A percentile compares a stretch with the other conserved stretches of the same genome.
Evolutionary conservation across 768 basidiomycete genomes (phyloP).

Genomic region (Tricholomella constricta): DNA sequence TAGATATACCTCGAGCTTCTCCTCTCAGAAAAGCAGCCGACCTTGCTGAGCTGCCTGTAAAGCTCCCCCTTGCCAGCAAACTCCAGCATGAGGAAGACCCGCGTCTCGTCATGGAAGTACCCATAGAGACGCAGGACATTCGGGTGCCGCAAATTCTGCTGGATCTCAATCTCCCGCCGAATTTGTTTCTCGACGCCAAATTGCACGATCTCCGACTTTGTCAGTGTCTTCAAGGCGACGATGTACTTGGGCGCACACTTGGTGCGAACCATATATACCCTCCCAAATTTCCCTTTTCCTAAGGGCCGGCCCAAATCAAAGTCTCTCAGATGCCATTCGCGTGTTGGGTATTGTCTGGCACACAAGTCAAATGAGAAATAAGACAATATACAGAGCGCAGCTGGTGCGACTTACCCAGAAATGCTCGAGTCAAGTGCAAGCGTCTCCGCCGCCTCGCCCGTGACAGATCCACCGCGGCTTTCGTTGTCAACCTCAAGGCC

Average conservation of each 20-base stretch:
- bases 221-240: constrained; percentile 93
- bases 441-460: constrained; percentile 76
- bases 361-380: neutral
- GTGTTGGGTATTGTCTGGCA: constrained; percentile 65
- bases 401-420: constrained; percentile 44
- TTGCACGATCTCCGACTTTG: constrained; percentile 93
- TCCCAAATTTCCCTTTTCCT: constrained; percentile 98
- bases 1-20: constrained; percentile 88
- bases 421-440: constrained; percentile 85
- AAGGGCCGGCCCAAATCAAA: constrained; percentile 96
- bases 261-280: constrained; percentile 97
- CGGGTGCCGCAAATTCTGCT: constrained; percentile 93
- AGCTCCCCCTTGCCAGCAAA: constrained; percentile 97
- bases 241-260: constrained; percentile 87
- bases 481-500: constrained; percentile 88
- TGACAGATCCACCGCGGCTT: constrained; percentile 67
- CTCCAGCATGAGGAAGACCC: constrained; percentile 97
- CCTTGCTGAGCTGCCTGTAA: constrained; percentile 90
- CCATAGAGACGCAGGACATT: constrained; percentile 93
- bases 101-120: constrained; percentile 97
- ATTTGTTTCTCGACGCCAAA: constrained; percentile 95
- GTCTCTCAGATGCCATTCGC: constrained; percentile 80
- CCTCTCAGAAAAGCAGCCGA: constrained; percentile 85
- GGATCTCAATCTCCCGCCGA: constrained; percentile 96
- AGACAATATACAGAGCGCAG: neutral